Base-by-base conservation (phyloP, 805 yeast genomes). In the Debaryomyces castellii region DNA sequence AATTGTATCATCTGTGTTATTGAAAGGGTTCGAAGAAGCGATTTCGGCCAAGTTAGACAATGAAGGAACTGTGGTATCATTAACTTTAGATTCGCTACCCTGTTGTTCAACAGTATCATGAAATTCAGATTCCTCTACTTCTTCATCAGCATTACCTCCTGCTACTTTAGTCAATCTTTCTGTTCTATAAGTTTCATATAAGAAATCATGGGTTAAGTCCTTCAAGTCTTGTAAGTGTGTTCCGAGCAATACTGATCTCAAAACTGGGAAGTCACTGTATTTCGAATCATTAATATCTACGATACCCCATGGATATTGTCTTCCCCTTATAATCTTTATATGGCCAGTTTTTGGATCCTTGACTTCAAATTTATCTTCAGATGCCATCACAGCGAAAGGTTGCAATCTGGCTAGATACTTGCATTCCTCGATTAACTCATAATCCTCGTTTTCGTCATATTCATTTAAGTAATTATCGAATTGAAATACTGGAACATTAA, bases 171-270 rank as follows among this genome's bases (percentile, higher is more conserved):
- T 80, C 55, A 87, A 72, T 55, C 86, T 77, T 59, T 86, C 91
- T 17, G 94, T 84, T 68, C 96, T 79, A 62, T 86, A 87, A 47
- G 83, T 82, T 60, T 87, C 95, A 64, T 87, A 87, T 44, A 87
- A 67, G 64, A 82, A 74, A 54, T 82, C 87, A 55, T 85, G 89
- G 23, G 95, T 88, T 48, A 86, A 72, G 57, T 87, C 95, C 66
- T 87, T 86, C 58, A 87, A 80, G 57, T 87, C 94, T 60, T 83
- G 86, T 53, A 87, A 70, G 61, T 89, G 96, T n/a, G 91, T 80
- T 5, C 95, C 95, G 58, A 88, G 80, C 34, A 88, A 62, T 2
- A 87, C 92, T 40, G 84, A 77, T 51, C 85, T 82, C 57, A 88
- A 69, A 14, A 78, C 60, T 7, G 81, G 65, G 60, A 81, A 81